phyloP scores from a whole-genome alignment of 139 green algal species.

The Pleodorina starrii region DNA sequence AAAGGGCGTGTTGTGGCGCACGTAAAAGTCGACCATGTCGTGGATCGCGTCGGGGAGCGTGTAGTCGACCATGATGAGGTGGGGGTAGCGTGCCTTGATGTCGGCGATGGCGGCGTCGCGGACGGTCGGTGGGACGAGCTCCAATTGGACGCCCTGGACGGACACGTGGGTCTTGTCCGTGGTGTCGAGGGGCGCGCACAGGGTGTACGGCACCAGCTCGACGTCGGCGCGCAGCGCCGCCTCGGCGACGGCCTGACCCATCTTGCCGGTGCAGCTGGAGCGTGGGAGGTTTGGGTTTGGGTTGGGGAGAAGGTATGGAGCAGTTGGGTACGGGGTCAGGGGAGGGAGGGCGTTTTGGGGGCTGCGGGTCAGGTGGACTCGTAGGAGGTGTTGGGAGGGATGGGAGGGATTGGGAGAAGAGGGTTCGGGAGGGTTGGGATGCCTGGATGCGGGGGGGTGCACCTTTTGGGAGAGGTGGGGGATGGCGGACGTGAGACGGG shows the following conservation, averaged over 20 bases:
- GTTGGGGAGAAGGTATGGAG: too few relatives aligned
- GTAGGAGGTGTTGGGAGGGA: too few relatives aligned
- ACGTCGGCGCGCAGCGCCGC: constrained; percentile 84
- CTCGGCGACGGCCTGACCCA: constrained; percentile 91
- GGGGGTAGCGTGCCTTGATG: constrained; percentile 75
- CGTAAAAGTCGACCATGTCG: constrained; percentile 93
- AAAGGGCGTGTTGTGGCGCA: constrained; percentile 88
- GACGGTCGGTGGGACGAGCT: constrained; percentile 69
- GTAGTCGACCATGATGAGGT: constrained; percentile 96
- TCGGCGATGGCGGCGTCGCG: constrained; percentile 14
- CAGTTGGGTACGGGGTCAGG: too few relatives aligned
- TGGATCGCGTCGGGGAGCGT: constrained; percentile 91
- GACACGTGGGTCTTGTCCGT: background rate
- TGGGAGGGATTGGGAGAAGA: too few relatives aligned
- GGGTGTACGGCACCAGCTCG: constrained; percentile 87
- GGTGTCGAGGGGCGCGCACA: constrained; percentile 68
- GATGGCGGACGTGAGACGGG: too few relatives aligned
- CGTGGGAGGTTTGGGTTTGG: too few relatives aligned
- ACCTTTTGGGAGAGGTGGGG: too few relatives aligned
- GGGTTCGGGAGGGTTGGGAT: too few relatives aligned
- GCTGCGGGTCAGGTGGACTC: too few relatives aligned
- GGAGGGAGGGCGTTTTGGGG: too few relatives aligned
- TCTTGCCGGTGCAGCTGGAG: constrained; percentile 89
- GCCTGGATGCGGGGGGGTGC: too few relatives aligned
- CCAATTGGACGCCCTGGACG: constrained; percentile 59